phyloP scores from a whole-genome alignment of 768 basidiomycete species.

The Amylocystis lapponica region DNA sequence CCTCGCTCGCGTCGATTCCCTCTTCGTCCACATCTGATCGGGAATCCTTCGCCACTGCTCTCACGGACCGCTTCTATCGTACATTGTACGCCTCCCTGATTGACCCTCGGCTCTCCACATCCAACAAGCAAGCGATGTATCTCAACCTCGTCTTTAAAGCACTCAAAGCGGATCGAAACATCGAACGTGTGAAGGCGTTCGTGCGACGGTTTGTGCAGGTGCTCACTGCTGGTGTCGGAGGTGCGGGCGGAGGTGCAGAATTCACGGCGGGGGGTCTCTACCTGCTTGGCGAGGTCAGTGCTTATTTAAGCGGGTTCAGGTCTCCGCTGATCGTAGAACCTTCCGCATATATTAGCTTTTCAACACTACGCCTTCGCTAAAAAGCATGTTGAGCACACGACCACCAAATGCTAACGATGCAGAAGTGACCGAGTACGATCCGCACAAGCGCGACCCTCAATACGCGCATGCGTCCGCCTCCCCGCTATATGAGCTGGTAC shows the following conservation, averaged over 20 bases:
- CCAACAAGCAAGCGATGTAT: conserved; percentile 95
- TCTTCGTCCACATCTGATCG: conserved; percentile 31
- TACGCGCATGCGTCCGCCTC: conserved; percentile 75
- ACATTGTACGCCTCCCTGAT: conserved; percentile 87
- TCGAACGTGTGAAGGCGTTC: conserved; percentile 69
- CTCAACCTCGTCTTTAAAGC: conserved; percentile 91
- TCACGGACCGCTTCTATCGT: conserved; percentile 68
- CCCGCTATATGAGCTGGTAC: conserved; percentile 87
- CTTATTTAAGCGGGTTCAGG: neutral
- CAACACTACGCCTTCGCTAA: conserved; percentile 39
- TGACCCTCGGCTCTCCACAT: conserved; percentile 72
- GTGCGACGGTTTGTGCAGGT: conserved; percentile 81
- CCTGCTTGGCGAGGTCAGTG: conserved; percentile 77
- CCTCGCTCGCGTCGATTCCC: conserved; percentile 37
- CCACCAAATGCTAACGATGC: conserved; percentile 26
- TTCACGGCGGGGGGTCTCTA: conserved; percentile 87
- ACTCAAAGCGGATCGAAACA: conserved; percentile 59
- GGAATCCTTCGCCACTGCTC: conserved; percentile 41
- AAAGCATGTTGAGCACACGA: conserved; percentile 32
- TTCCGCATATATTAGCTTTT: conserved; percentile 37
- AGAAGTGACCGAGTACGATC: conserved; percentile 56
- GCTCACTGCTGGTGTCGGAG: conserved; percentile 49
- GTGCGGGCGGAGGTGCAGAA: conserved; percentile 71
- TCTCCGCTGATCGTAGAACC: neutral
- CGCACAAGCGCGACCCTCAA: conserved; percentile 84